Evolutionary conservation across 371 early-diverging fungal genomes (phyloP).

Genomic region (Mortierella polycephala): DNA sequence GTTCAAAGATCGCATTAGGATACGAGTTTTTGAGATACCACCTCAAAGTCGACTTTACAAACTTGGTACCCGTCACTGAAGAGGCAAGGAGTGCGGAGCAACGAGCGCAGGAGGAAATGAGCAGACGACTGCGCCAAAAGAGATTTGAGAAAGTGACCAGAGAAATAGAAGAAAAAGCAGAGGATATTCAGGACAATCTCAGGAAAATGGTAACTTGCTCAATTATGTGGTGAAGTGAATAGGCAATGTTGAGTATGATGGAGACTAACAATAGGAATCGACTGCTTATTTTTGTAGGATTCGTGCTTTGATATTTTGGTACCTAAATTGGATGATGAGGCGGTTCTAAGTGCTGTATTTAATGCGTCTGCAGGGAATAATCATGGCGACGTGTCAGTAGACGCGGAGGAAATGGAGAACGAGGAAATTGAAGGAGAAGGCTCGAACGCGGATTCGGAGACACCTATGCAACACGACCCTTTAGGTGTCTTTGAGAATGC

Average conservation of each 20-base stretch:
- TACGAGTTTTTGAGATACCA: slow-evolving; percentile 64
- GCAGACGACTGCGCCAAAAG: slow-evolving; percentile 55
- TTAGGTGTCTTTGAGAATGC: slow-evolving; percentile 56
- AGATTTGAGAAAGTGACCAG: slow-evolving; percentile 56
- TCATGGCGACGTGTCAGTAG: background rate
- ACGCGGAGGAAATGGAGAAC: background rate
- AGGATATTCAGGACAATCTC: slow-evolving; percentile 64
- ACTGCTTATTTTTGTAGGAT: slow-evolving; percentile 35
- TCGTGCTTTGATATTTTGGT: slow-evolving; percentile 69
- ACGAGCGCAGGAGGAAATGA: slow-evolving; percentile 21
- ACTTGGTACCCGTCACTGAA: slow-evolving; percentile 48
- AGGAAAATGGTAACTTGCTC: slow-evolving; percentile 57
- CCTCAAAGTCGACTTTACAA: slow-evolving; percentile 56
- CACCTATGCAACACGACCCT: slow-evolving; percentile 23
- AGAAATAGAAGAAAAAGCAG: slow-evolving; percentile 58
- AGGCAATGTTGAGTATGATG: no score
- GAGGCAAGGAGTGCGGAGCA: slow-evolving; percentile 37
- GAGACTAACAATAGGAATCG: no score
- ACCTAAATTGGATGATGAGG: slow-evolving; percentile 57
- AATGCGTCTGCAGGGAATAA: background rate
- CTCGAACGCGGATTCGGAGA: slow-evolving; percentile 4
- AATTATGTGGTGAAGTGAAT: no score
- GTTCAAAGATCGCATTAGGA: slow-evolving; percentile 57
- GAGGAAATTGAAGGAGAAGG: slow-evolving; percentile 11
- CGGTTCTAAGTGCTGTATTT: slow-evolving; percentile 27